These are phyloP conservation scores for Ogataea paraovalis DNA, from an alignment of 805 yeast genomes.

Conservation along the genomic window DNA sequence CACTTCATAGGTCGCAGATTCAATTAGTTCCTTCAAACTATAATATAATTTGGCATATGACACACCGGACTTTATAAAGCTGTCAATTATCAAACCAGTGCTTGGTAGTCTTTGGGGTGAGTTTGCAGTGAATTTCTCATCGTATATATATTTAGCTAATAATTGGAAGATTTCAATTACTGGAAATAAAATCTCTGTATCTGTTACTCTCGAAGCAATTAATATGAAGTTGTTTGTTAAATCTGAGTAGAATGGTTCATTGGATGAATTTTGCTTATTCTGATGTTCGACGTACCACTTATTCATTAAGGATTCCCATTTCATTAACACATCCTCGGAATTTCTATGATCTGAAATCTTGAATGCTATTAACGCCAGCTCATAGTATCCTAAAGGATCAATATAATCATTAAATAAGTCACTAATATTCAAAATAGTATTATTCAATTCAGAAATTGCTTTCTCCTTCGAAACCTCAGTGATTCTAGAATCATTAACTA, in stretches of 20 bases:
- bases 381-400: conserved; percentile 83
- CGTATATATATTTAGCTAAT: conserved; percentile 51
- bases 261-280: conserved; percentile 16
- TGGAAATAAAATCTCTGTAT: conserved; percentile 79
- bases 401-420: conserved; percentile 83
- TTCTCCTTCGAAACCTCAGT: conserved; percentile 44
- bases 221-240: conserved; percentile 37
- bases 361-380: conserved; percentile 71
- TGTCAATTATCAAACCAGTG: conserved; percentile 54
- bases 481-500: conserved; percentile 50
- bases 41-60: conserved; percentile 63
- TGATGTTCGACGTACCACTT: conserved; percentile 37
- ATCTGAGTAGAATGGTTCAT: conserved; percentile 37
- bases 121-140: conserved; percentile 14
- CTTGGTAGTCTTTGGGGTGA: conserved; percentile 15
- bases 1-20: conserved; percentile 51
- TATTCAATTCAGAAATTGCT: conserved; percentile 53
- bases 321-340: conserved; percentile 71
- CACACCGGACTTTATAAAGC: conserved; percentile 62
- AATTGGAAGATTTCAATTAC: conserved; percentile 64
- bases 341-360: conserved; percentile 83
- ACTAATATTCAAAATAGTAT: conserved; percentile 63
- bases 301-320: conserved; percentile 74
- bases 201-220: conserved; percentile 57
- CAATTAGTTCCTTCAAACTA: conserved; percentile 57